Base-by-base conservation (phyloP, 257 asterid genomes). In the Plantago major region DNA sequence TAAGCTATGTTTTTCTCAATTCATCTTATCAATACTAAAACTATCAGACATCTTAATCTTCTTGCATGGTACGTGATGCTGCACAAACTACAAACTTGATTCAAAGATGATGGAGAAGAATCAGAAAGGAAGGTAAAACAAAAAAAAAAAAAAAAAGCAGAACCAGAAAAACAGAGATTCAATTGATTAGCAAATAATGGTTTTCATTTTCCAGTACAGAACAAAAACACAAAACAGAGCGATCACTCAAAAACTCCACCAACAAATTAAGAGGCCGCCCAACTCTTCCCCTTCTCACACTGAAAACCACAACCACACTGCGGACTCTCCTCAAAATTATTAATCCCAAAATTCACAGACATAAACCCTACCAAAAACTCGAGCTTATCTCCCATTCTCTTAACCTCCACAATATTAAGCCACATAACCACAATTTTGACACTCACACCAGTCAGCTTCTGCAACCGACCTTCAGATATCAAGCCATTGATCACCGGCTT, bases 221-320 rank as follows among this genome's bases (percentile, higher is more conserved):
- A 33, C 40, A 33, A 33, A 33, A 33, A 33, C 40, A 33, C 40
- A 33, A 33, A 33, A 5, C 40, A 33, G 40, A 19, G 5, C 9
- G 30, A 33, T 13, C 9, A 42, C 9, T 17, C 42, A 44, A 22
- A 42, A 10, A 42, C 5, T 43, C 13, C 28, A 8, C 9, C 8
- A 11, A 37, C 30, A 42, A 58, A 51, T 63, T 13, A 60, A 75
- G 10, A 49, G 15, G 28, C 15, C 38, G 52, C 40, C 46, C 17
- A 30, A 50, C 62, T 49, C 18, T n/a, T 19, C 62, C 66, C 58
- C 14, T 57, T 26, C 49, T 30, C 67, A 62, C 76, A 67, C 73
- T 83, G 88, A 52, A 80, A 88, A 40, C 95, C 96, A 63, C 89
- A 85, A 0, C 96, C 98, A 45, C 98, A 91, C 66, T 74, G 84